Percentiles rank a stretch among this genome's conserved stretches.
phyloP scores from a whole-genome alignment of 2,329 filamentous ascomycete species.

The Calonectria pseudoturangicola region DNA sequence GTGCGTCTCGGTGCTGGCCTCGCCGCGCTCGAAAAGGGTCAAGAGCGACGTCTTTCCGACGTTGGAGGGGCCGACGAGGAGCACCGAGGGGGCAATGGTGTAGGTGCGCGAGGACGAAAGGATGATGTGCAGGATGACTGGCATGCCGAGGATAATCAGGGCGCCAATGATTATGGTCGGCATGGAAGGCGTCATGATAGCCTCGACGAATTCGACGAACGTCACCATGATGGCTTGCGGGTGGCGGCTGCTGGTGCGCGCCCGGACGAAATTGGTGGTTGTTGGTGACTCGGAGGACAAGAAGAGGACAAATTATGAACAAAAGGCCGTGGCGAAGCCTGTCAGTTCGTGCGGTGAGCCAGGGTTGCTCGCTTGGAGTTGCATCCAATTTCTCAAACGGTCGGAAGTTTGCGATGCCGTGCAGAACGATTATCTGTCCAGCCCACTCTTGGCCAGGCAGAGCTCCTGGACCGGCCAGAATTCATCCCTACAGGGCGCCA shows the following conservation, averaged over 20 bases:
- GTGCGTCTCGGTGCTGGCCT: slow-evolving; percentile 68
- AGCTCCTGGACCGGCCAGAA: slow-evolving; percentile 28
- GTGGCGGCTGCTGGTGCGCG: slow-evolving; percentile 42
- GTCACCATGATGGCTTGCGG: slow-evolving; percentile 59
- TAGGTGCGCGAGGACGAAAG: slow-evolving; percentile 81
- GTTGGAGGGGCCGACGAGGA: slow-evolving; percentile 87
- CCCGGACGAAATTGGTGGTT: slow-evolving; percentile 3
- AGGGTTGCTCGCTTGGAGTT: slow-evolving; percentile 6
- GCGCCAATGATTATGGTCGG: slow-evolving; percentile 80
- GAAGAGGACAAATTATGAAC: background rate
- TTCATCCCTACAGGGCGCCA: slow-evolving; percentile 11
- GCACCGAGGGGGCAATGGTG: slow-evolving; percentile 82
- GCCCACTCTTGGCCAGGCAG: slow-evolving; percentile 30
- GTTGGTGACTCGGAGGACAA: background rate
- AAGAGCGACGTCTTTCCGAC: slow-evolving; percentile 92
- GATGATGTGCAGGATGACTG: slow-evolving; percentile 84
- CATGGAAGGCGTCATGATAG: slow-evolving; percentile 75
- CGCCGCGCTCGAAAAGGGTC: slow-evolving; percentile 80
- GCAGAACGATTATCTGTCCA: slow-evolving; percentile 38
- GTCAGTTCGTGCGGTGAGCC: slow-evolving; percentile 20
- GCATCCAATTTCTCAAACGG: slow-evolving; percentile 30
- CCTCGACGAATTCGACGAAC: slow-evolving; percentile 67
- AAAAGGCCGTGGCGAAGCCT: slow-evolving; percentile 1
- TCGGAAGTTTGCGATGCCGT: slow-evolving; percentile 37
- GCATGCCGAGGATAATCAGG: slow-evolving; percentile 82